A percentile compares a stretch with the other conserved stretches of the same genome.
Conservation (phyloP, 495 filamentous ascomycete species). For the Aeminium ludgeri region DNA sequence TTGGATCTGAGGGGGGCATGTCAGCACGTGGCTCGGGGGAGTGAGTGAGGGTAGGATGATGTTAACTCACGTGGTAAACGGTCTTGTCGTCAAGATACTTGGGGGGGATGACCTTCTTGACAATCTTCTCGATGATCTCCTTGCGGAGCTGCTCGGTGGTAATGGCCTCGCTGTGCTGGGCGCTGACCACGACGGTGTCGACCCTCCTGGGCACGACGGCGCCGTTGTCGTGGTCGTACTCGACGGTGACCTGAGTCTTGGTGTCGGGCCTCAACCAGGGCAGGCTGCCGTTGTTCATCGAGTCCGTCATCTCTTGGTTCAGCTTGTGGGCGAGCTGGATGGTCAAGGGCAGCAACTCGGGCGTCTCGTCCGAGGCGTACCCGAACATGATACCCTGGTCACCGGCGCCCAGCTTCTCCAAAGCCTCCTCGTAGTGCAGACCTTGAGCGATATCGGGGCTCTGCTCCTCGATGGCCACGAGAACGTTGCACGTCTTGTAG, state of each 20-base stretch:
- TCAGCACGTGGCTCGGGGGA: background rate
- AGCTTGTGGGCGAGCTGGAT: slow-evolving; percentile 88
- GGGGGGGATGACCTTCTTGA: slow-evolving; percentile 81
- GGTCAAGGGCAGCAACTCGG: slow-evolving; percentile 87
- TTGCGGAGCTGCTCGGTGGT: slow-evolving; percentile 83
- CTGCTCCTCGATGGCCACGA: slow-evolving; percentile 98
- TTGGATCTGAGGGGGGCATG: slow-evolving; percentile 53
- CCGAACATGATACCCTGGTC: slow-evolving; percentile 99
- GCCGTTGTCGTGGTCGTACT: slow-evolving; percentile 92
- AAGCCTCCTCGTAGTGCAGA: slow-evolving; percentile 87
- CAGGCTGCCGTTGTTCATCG: slow-evolving; percentile 68
- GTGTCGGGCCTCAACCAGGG: slow-evolving; percentile 96
- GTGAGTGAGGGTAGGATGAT: too few species aligned
- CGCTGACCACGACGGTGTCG: slow-evolving; percentile 91
- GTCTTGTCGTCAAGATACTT: slow-evolving; percentile 84
- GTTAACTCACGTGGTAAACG: slow-evolving; percentile 66
- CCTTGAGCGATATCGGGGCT: slow-evolving; percentile 97
- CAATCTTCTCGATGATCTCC: slow-evolving; percentile 93
- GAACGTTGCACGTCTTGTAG: slow-evolving; percentile 98
- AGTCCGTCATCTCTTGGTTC: slow-evolving; percentile 78
- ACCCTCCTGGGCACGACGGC: slow-evolving; percentile 84
- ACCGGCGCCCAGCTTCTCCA: slow-evolving; percentile 96
- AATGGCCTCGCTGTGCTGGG: slow-evolving; percentile 82
- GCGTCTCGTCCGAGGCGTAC: slow-evolving; percentile 98
- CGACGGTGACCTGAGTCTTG: slow-evolving; percentile 98